Evolutionary conservation across 495 filamentous ascomycete genomes (phyloP).

Genomic region (Amniculicola lignicola): DNA sequence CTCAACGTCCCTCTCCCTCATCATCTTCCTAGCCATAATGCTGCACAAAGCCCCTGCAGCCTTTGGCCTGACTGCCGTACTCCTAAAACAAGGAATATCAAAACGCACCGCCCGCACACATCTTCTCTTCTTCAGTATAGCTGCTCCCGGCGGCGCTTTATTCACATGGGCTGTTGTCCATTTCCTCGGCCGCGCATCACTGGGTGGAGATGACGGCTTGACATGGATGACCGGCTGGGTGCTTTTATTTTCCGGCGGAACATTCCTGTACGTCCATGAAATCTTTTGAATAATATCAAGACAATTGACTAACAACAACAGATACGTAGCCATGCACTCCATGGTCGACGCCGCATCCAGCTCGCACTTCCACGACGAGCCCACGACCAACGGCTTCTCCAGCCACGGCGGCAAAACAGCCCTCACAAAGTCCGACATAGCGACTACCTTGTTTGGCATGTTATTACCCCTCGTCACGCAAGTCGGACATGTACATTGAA

Average conservation of each 20-base stretch:
- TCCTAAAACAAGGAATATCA: slow-evolving; percentile 82
- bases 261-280: slow-evolving; percentile 73
- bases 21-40: slow-evolving; percentile 96
- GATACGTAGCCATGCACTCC: slow-evolving; percentile 97
- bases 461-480: slow-evolving; percentile 83
- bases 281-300: not conserved
- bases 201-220: slow-evolving; percentile 49
- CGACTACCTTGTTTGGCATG: slow-evolving; percentile 84
- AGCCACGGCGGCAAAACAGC: slow-evolving; percentile 41
- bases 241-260: slow-evolving; percentile 87
- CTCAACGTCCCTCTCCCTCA: slow-evolving; percentile 63
- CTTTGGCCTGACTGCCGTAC: slow-evolving; percentile 84
- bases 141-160: slow-evolving; percentile 82
- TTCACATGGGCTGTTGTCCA: slow-evolving; percentile 76
- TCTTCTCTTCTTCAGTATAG: slow-evolving; percentile 84
- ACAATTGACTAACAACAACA: slow-evolving; percentile 36
- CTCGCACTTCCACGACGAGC: slow-evolving; percentile 50
- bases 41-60: slow-evolving; percentile 95
- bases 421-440: slow-evolving; percentile 51
- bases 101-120: slow-evolving; percentile 83
- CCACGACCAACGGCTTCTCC: slow-evolving; percentile 61
- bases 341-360: slow-evolving; percentile 77
- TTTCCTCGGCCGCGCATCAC: slow-evolving; percentile 55
- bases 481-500: slow-evolving; percentile 81
- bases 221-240: slow-evolving; percentile 91